Evolutionary conservation across 257 asterid genomes (phyloP), one percentile per base, ranked within the genome.

Genomic region (Forsythia viridissima): DNA sequence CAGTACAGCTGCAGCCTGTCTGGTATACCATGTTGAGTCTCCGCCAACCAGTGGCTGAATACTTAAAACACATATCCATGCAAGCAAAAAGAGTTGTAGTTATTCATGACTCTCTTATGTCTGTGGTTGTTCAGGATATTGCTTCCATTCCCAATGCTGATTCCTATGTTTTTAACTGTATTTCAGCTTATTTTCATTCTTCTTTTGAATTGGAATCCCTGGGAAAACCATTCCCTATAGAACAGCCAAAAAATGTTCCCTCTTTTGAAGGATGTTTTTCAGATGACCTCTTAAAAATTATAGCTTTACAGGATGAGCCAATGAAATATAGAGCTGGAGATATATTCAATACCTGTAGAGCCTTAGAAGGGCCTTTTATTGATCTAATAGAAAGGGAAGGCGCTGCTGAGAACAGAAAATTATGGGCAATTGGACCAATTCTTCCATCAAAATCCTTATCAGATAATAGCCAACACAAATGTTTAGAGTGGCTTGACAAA

Each of bases 401-500:
- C 34, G 34, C 34, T 30, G 34, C 34, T 30, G 34, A 30, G 34
- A 30, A 30, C 34, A 30, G 34, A 30, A 30, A 30, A 30, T 30
- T 30, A 30, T 30, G 34, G 34, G 34, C 34, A 0, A 30, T 30
- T 30, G 34, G 34, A 30, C 34, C 34, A 30, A 30, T 30, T 30
- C 34, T 30, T 1, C 34, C 34, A 30, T 30, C 34, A 30, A 30
- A 30, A 1, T 30, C 34, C 34, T 30, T 79, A 15, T 61, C 72
- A 4, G 9, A 44, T 5, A 68, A 21, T 1, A 41, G 21, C 16
- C 80, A 20, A 51, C 84, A 79, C 73, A 20, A 57, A 46, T 83
- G 85, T 76, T 74, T 85, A 21, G 72, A 48, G 5, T 86, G 89
- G 89, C 87, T 86, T 20, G 86, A 87, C 39, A 74, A 77, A 34